phyloP scores from a whole-genome alignment of 345 rosid species.

The Kernera saxatilis region DNA sequence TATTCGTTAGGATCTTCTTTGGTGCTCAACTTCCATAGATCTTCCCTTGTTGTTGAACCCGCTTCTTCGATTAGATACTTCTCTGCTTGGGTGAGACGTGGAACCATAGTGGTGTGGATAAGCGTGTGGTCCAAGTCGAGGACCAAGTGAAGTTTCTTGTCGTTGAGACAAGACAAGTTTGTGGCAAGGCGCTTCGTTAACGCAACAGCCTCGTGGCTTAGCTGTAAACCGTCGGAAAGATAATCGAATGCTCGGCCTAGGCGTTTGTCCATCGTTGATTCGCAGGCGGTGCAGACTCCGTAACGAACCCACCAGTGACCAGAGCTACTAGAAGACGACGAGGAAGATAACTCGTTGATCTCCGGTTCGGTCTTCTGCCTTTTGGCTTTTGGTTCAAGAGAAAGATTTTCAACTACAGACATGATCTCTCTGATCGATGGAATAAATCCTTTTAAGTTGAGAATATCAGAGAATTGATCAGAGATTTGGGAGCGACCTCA shows the following conservation, averaged over 20 bases:
- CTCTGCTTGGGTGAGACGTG: background rate
- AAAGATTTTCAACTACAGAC: background rate
- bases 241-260: background rate
- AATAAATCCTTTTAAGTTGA: background rate
- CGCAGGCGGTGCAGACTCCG: background rate
- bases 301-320: background rate
- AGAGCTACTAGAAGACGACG: background rate
- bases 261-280: background rate
- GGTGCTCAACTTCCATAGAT: background rate
- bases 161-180: background rate
- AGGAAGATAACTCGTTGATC: background rate
- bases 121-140: conserved; percentile 24
- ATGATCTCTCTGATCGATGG: background rate
- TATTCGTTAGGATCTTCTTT: background rate
- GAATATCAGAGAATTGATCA: background rate
- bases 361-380: background rate
- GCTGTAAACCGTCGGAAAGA: background rate
- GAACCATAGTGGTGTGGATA: background rate
- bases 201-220: background rate
- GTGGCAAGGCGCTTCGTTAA: background rate
- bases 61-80: conserved; percentile 12
- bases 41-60: background rate
- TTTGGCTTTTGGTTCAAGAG: background rate
- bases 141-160: conserved; percentile 18
- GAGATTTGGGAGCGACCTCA: background rate